A percentile compares a stretch with the other conserved stretches of the same genome.
Evolutionary conservation across 1,284 basidiomycete species (phyloP).

Genomic region (Rhodofomes roseus): DNA sequence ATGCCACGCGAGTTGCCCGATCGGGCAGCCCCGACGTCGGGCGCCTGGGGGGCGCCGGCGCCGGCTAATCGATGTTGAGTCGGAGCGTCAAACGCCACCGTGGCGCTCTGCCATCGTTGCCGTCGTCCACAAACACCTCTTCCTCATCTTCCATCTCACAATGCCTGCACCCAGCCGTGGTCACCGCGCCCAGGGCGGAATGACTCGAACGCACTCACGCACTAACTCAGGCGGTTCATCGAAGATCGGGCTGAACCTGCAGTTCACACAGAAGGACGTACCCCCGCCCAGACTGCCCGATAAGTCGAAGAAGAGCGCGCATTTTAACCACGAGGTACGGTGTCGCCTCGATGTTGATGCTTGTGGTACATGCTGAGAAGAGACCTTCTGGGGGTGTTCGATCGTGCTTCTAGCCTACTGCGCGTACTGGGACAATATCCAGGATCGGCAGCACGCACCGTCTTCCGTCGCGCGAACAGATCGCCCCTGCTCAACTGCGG

Average conservation of each 20-base stretch:
- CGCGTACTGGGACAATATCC: constrained; percentile 34
- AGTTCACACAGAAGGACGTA: constrained; percentile 64
- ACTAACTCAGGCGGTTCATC: constrained; percentile 52
- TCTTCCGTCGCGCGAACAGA: constrained; percentile 47
- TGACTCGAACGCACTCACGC: constrained; percentile 58
- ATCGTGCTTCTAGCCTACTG: constrained; percentile 18
- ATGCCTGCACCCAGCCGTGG: constrained; percentile 36
- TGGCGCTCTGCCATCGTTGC: constrained; percentile 6
- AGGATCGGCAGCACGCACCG: constrained; percentile 48
- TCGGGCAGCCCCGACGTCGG: not conserved
- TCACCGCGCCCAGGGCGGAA: constrained; percentile 39
- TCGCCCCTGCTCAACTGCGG: constrained; percentile 28
- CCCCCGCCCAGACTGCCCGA: constrained; percentile 39
- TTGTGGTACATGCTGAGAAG: constrained; percentile 6
- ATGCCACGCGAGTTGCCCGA: not conserved
- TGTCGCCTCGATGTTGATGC: constrained; percentile 6
- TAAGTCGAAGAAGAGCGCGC: constrained; percentile 47
- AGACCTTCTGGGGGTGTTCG: not conserved
- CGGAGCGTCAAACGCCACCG: constrained; percentile 8
- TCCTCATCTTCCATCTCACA: constrained; percentile 27
- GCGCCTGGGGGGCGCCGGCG: constrained; percentile 2
- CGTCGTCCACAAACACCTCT: not conserved
- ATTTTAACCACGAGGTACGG: constrained; percentile 41
- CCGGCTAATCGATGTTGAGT: constrained; percentile 9
- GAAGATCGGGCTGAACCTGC: constrained; percentile 54